These are phyloP conservation scores for Peronospora belbahrii DNA, from an alignment of 352 stramenopile species.

Conservation along the genomic window DNA sequence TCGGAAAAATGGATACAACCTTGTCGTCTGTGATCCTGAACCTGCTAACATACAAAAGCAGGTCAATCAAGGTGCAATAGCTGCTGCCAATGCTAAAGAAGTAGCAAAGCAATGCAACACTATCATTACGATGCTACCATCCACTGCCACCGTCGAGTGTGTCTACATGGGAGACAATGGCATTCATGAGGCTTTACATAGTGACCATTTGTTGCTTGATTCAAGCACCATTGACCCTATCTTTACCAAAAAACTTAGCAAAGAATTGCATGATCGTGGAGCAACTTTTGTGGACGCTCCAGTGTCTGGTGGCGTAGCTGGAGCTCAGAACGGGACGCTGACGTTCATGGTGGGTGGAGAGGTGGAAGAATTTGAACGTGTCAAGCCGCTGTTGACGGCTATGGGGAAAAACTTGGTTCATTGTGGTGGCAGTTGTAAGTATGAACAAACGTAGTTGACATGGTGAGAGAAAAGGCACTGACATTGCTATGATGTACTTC, in stretches of 20 bases:
- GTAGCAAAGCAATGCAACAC: slow-evolving; percentile 72
- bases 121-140: slow-evolving; percentile 94
- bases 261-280: slow-evolving; percentile 44
- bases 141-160: slow-evolving; percentile 79
- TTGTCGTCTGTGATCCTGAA: slow-evolving; percentile 78
- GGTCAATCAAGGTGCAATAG: slow-evolving; percentile 40
- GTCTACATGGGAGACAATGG: slow-evolving; percentile 67
- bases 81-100: slow-evolving; percentile 50
- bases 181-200: slow-evolving; percentile 60
- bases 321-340: slow-evolving; percentile 91
- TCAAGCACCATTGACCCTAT: slow-evolving; percentile 93
- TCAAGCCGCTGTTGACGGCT: slow-evolving; percentile 74
- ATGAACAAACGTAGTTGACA: slow-evolving; percentile 19
- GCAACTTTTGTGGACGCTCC: slow-evolving; percentile 91
- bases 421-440: slow-evolving; percentile 86
- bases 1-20: slow-evolving; percentile 61
- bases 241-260: slow-evolving; percentile 83
- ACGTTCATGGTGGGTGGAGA: slow-evolving; percentile 97
- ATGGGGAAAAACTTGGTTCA: slow-evolving; percentile 95
- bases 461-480: not conserved
- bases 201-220: slow-evolving; percentile 89
- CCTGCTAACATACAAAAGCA: slow-evolving; percentile 42
- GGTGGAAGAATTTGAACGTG: slow-evolving; percentile 45
- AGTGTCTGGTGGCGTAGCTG: slow-evolving; percentile 93
- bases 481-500: not conserved